Evolutionary conservation across 2,329 filamentous ascomycete genomes (phyloP).

Genomic region (Xylaria sp.): DNA sequence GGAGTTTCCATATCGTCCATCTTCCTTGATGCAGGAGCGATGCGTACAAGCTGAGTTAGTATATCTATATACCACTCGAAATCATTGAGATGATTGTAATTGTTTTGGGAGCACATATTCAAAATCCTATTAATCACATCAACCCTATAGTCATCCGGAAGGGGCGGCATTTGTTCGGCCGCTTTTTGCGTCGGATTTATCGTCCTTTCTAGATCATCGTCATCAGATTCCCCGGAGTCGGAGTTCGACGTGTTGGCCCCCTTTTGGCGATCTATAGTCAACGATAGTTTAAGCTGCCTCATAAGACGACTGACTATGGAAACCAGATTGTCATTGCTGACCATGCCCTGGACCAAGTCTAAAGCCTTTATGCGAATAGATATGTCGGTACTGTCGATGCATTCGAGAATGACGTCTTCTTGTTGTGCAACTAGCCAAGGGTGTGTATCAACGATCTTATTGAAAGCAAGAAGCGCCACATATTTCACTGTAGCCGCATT

Average conservation of each 20-base stretch:
- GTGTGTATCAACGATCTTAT: slow-evolving; percentile 91
- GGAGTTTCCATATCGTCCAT: slow-evolving; percentile 50
- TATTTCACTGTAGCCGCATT: slow-evolving; percentile 79
- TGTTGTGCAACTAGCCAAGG: slow-evolving; percentile 89
- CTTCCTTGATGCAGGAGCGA: slow-evolving; percentile 65
- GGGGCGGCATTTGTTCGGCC: slow-evolving; percentile 61
- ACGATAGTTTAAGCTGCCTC: slow-evolving; percentile 80
- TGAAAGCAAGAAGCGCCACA: slow-evolving; percentile 93
- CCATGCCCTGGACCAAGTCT: slow-evolving; percentile 93
- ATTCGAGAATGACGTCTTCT: slow-evolving; percentile 95
- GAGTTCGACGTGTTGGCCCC: slow-evolving; percentile 58
- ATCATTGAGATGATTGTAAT: slow-evolving; percentile 85
- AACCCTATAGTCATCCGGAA: slow-evolving; percentile 86
- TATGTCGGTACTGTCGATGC: slow-evolving; percentile 94
- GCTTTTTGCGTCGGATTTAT: slow-evolving; percentile 48
- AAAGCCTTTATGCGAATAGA: slow-evolving; percentile 94
- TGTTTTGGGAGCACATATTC: slow-evolving; percentile 88
- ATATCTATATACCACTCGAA: slow-evolving; percentile 99
- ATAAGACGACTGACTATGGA: slow-evolving; percentile 87
- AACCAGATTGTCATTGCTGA: slow-evolving; percentile 85
- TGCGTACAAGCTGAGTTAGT: slow-evolving; percentile 82
- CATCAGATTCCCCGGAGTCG: slow-evolving; percentile 58
- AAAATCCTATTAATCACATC: slow-evolving; percentile 86
- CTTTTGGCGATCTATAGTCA: slow-evolving; percentile 60
- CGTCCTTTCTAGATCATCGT: slow-evolving; percentile 60